Percentiles rank a stretch among this genome's conserved stretches.
Conservation (phyloP, 129 eudicot species). For the carrot (Daucus carota) region DNA sequence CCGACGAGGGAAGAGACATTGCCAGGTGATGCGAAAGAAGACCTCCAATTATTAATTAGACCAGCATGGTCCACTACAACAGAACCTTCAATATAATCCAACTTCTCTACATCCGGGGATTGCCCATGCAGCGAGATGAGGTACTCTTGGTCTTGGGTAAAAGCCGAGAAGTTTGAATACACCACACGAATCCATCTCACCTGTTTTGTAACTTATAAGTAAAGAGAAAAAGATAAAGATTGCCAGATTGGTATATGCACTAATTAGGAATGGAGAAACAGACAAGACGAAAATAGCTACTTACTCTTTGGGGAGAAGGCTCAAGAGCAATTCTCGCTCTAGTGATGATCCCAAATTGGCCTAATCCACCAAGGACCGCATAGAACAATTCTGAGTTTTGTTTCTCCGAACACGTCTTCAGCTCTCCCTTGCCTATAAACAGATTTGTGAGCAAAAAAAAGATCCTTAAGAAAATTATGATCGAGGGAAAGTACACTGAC, state of each 20-base stretch:
- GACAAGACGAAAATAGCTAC: not conserved
- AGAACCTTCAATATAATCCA: constrained; percentile 24
- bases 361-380: constrained; percentile 51
- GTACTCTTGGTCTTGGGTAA: constrained; percentile 23
- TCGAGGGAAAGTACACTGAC: constrained; percentile 4
- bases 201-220: not conserved
- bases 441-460: not conserved
- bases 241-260: too few relatives aligned
- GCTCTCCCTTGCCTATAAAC: constrained; percentile 47
- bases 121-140: constrained; percentile 13
- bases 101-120: not conserved
- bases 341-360: constrained; percentile 60
- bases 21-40: constrained; percentile 15
- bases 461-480: too few relatives aligned
- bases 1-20: constrained; percentile 4
- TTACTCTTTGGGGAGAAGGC: constrained; percentile 48
- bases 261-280: not conserved
- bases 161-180: constrained; percentile 14
- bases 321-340: constrained; percentile 58
- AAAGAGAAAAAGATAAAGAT: not conserved
- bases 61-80: constrained; percentile 2
- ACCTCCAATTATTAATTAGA: constrained; percentile 23
- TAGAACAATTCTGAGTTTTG: constrained; percentile 39
- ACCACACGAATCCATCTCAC: constrained; percentile 28
- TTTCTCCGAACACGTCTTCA: constrained; percentile 36